Percentiles rank a stretch among this genome's conserved stretches.
Evolutionary conservation across 768 basidiomycete species (phyloP).

Genomic region (Serendipita vermifera): DNA sequence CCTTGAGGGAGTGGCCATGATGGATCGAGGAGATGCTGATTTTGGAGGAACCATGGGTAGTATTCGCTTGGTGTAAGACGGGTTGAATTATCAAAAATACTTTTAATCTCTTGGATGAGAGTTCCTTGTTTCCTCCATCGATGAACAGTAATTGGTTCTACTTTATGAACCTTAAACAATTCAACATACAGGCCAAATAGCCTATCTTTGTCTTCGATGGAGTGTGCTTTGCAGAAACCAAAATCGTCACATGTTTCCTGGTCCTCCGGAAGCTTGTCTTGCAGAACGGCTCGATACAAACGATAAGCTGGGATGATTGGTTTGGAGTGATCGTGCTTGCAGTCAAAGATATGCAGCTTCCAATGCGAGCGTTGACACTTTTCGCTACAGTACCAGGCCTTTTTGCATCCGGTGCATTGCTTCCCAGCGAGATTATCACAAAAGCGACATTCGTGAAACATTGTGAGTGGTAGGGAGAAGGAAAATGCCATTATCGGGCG

Average conservation of each 20-base stretch:
- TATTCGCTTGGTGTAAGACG: conserved; percentile 19
- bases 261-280: conserved; percentile 23
- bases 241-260: conserved; percentile 26
- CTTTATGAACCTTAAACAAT: conserved; percentile 17
- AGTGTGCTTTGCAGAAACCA: conserved; percentile 23
- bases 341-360: conserved; percentile 26
- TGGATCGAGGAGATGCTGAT: conserved; percentile 23
- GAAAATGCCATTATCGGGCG: too few species aligned
- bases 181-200: conserved; percentile 26
- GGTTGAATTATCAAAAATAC: conserved; percentile 20
- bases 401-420: conserved; percentile 21
- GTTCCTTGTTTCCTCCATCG: conserved; percentile 25
- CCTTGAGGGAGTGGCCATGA: conserved; percentile 8
- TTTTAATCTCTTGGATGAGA: conserved; percentile 26
- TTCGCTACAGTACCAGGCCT: conserved; percentile 25
- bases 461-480: too few species aligned
- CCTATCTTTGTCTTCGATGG: conserved; percentile 13
- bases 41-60: conserved; percentile 28
- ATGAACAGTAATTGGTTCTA: conserved; percentile 22
- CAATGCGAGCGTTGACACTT: conserved; percentile 24
- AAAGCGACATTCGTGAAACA: too few species aligned
- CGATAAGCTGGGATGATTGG: conserved; percentile 25
- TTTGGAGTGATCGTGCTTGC: conserved; percentile 18
- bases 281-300: conserved; percentile 22
- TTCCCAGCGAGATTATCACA: too few species aligned